Evolutionary conservation across 1,284 basidiomycete species (phyloP), one percentile per base, ranked within the genome.

Genomic region (Leccinum pachyderme): DNA sequence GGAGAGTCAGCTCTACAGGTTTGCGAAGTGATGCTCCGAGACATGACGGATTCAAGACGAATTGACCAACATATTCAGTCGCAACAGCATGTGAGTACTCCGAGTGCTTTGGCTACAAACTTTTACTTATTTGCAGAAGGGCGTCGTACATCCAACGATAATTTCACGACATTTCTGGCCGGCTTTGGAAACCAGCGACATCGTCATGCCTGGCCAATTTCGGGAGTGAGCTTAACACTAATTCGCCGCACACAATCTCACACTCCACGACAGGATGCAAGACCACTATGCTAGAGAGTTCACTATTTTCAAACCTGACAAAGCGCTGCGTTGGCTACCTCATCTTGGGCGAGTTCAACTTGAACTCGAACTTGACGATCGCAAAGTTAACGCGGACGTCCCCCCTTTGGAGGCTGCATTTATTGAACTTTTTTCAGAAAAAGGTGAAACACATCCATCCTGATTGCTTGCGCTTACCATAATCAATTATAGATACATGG

Each of bases 101-200:
- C 18, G 18, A 46, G 5, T 15, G 9, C 25, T 48, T 46, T 52
- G 52, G 45, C 18, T 55, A 5, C 1, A 43, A 18, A 41, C 47
- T 27, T 0, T 43, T 49, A 24, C 39, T 62, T 8, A 71, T 41
- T 11, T 5, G 12, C 29, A 49, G 49, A 47, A 77, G 68, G 64
- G 55, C 18, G 54, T 84, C 12, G 76, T 97, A 1, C 91, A 95
- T 65, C 90, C 93, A 0, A 90, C 88, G 0, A 87, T 98, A 63
- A 89, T 98, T 45, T 98, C 95, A 11, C 82, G 86, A 25, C 87
- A 95, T 62, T 98, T 96, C 74, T 98, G 95, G 95, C 95, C 95
- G 0, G 74, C 86, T 0, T 76, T 97, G 35, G 89, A 91, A 61
- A 73, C 84, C 0, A 84, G 83, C 53, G 81, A 81, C 7, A 80